Conservation (phyloP, 2,329 filamentous ascomycete species). For the Clonostachys byssicola region DNA sequence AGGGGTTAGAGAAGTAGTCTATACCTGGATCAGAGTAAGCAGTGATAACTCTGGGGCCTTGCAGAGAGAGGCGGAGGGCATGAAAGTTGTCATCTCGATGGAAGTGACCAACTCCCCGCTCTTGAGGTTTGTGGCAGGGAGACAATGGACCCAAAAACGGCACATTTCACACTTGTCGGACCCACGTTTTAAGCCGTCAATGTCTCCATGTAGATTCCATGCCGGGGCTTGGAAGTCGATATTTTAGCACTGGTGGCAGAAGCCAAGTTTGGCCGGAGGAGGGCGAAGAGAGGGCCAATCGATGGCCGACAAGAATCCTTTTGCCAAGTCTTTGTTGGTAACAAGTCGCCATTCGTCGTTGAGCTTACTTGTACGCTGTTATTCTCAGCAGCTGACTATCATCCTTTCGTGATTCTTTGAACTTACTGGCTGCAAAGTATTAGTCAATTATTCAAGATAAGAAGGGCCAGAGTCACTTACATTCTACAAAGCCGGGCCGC, state of each 20-base stretch:
- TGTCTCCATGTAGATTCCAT: no score
- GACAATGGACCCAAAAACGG: neutral
- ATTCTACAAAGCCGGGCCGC: no score
- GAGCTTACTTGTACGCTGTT: neutral
- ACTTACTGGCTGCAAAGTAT: neutral
- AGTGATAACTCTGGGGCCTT: neutral
- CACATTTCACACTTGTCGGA: neutral
- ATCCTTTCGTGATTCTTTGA: no score
- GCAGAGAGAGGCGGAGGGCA: neutral
- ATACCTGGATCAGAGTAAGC: neutral
- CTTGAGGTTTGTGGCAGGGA: neutral
- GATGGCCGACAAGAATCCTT: neutral
- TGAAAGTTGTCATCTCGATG: neutral
- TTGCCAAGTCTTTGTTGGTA: neutral
- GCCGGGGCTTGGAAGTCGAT: neutral
- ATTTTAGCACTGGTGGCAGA: neutral
- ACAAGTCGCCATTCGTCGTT: neutral
- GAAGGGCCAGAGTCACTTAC: neutral
- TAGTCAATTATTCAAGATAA: neutral
- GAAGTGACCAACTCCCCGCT: neutral
- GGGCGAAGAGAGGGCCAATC: neutral
- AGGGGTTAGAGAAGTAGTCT: no score
- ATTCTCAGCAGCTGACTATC: no score
- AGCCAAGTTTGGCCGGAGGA: neutral
- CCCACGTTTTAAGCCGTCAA: neutral